phyloP scores from a whole-genome alignment of 2,329 filamentous ascomycete species.

The Raffaelea ambrosiae region DNA sequence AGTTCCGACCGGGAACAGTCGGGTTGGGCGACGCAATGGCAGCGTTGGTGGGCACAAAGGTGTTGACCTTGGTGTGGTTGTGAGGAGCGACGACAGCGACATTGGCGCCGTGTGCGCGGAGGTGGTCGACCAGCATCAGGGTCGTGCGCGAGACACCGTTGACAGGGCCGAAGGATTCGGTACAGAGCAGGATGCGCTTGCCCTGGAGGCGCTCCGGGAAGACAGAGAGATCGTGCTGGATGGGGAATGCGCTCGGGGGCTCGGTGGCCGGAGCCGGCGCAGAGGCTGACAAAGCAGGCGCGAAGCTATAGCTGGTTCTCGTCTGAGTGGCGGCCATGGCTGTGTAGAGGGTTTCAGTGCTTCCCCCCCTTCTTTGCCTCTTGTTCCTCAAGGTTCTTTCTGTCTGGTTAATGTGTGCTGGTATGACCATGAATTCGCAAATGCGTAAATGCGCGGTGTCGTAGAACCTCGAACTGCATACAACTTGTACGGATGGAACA shows the following conservation, averaged over 20 bases:
- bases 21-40: constrained; percentile 21
- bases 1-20: constrained; percentile 10
- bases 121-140: constrained; percentile 58
- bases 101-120: constrained; percentile 53
- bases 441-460: background rate
- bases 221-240: constrained; percentile 28
- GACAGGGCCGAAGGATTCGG: constrained; percentile 63
- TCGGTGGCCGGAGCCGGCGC: background rate
- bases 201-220: constrained; percentile 45
- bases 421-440: no score
- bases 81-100: constrained; percentile 60
- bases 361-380: no score
- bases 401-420: no score
- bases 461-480: background rate
- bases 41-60: constrained; percentile 32
- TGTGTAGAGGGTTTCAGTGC: no score
- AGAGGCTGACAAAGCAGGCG: background rate
- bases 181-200: constrained; percentile 57
- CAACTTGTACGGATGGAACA: no score
- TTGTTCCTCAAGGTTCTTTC: no score
- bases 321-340: no score
- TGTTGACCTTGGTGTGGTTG: constrained; percentile 45
- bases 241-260: background rate
- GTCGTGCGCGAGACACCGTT: constrained; percentile 68
- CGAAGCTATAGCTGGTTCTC: background rate